These are phyloP conservation scores for Strobilomyces dryophilus DNA, from an alignment of 768 basidiomycete genomes.

Conservation along the genomic window DNA sequence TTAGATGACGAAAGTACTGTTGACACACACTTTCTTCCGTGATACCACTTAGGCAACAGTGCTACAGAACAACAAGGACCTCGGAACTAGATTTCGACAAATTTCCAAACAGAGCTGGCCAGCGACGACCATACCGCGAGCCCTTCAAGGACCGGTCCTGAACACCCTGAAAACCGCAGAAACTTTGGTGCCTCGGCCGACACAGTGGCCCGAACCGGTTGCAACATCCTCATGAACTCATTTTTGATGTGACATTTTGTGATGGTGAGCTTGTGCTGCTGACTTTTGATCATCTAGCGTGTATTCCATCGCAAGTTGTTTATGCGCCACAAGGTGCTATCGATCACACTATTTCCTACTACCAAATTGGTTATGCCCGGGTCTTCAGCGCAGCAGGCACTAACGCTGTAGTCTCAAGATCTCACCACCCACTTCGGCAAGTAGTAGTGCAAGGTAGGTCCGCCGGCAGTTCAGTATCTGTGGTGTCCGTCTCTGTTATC, in stretches of 20 bases:
- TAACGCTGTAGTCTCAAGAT: slow-evolving; percentile 25
- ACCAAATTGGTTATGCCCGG: slow-evolving; percentile 62
- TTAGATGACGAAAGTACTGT: slow-evolving; percentile 12
- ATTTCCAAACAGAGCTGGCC: too few relatives aligned
- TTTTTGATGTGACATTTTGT: slow-evolving; percentile 73
- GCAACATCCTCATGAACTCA: slow-evolving; percentile 59
- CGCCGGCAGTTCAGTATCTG: slow-evolving; percentile 7
- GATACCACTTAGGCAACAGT: too few relatives aligned
- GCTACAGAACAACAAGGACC: too few relatives aligned
- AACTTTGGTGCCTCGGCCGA: too few relatives aligned
- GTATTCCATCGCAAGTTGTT: too few relatives aligned
- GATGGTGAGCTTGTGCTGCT: slow-evolving; percentile 39
- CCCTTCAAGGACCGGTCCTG: too few relatives aligned
- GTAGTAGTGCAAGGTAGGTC: slow-evolving; percentile 15
- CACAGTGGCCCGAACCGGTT: slow-evolving; percentile 62
- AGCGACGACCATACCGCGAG: too few relatives aligned
- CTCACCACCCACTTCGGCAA: slow-evolving; percentile 18
- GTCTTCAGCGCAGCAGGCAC: slow-evolving; percentile 39
- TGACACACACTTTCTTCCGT: slow-evolving; percentile 51
- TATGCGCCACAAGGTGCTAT: too few relatives aligned
- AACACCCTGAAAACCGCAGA: too few relatives aligned
- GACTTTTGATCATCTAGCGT: too few relatives aligned
- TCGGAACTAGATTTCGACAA: too few relatives aligned
- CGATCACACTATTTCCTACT: too few relatives aligned
- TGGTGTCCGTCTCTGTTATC: slow-evolving; percentile 6